Percentiles rank a stretch among this genome's conserved stretches.
phyloP scores from a whole-genome alignment of 1,139 yeast species.

The Geotrichum cucujoidarum region DNA sequence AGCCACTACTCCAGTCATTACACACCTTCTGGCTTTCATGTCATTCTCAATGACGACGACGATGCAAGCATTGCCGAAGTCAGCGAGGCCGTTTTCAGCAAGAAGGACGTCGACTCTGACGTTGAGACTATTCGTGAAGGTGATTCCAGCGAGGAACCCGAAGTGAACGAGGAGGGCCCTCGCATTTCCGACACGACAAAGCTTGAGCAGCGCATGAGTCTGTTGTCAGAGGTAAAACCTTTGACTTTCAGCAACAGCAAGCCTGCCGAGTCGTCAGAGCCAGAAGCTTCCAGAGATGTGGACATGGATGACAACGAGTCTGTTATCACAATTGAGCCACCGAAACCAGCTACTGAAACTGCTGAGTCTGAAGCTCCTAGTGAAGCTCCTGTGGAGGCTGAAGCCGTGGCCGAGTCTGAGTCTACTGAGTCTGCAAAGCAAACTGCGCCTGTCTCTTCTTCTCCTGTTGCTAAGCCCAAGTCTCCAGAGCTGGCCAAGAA shows the following conservation, averaged over 20 bases:
- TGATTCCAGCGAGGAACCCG: background rate
- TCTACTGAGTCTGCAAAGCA: background rate
- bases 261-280: background rate
- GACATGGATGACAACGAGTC: background rate
- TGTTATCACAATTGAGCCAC: background rate
- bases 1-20: conserved; percentile 15
- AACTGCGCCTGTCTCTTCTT: background rate
- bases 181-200: background rate
- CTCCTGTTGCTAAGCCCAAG: background rate
- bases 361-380: background rate
- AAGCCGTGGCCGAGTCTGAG: background rate
- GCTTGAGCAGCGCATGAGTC: conserved; percentile 5
- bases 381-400: background rate
- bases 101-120: background rate
- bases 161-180: background rate
- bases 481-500: background rate
- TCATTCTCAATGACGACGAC: conserved; percentile 9
- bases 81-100: background rate
- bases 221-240: conserved; percentile 10
- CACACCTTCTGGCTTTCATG: conserved; percentile 17
- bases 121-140: conserved; percentile 6
- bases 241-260: conserved; percentile 3
- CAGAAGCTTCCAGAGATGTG: background rate
- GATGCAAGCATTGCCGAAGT: conserved; percentile 2
- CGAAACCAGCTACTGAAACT: background rate